Evolutionary conservation across 345 rosid genomes (phyloP), one percentile per base, ranked within the genome.

Genomic region (Anastatica hierochuntica): DNA sequence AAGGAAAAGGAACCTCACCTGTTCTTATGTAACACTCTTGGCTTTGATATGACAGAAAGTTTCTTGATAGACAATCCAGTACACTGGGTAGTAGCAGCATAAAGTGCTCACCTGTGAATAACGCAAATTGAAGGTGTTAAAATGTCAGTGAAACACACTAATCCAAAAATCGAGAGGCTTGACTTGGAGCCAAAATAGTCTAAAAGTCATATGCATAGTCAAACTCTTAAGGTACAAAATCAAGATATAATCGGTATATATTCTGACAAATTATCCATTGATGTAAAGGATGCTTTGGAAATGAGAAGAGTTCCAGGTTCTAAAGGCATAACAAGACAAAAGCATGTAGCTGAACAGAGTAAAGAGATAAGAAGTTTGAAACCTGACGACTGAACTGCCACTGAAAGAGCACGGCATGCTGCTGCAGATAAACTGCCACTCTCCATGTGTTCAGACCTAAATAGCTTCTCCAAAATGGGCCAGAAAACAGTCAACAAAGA

Each of bases 371-470:
- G 42, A 53, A 44, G 52, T 58, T 38, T 44, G 59, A 65, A 72
- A 90, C 96, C 95, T 67, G 86, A 87, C 1, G 95, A 90, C 51
- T 79, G 98, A 74, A 90, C 77, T n/a, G 98, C 94, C 33, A 76
- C 75, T 16, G 95, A 80, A 60, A 90, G 95, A 60, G 95, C 95
- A 63, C 92, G 85, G 52, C 96, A 84, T 62, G 96, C 94, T 60
- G 95, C 95, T 7, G 77, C 42, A 24, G 98, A 79, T 63, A 90
- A 69, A 74, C 75, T 74, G 58, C 83, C 74, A 74, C 72, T 86
- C 72, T 87, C 94, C 92, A 90, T 80, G 68, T 80, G 88, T 41
- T 77, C 76, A 52, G 98, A 80, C 60, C 77, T 75, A 64, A 82
- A 77, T 40, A 90, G 74, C 71, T 87, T 90, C 73, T 90, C 96